Conservation (phyloP, 2,329 filamentous ascomycete species). For the Paecilomyces sp. region DNA sequence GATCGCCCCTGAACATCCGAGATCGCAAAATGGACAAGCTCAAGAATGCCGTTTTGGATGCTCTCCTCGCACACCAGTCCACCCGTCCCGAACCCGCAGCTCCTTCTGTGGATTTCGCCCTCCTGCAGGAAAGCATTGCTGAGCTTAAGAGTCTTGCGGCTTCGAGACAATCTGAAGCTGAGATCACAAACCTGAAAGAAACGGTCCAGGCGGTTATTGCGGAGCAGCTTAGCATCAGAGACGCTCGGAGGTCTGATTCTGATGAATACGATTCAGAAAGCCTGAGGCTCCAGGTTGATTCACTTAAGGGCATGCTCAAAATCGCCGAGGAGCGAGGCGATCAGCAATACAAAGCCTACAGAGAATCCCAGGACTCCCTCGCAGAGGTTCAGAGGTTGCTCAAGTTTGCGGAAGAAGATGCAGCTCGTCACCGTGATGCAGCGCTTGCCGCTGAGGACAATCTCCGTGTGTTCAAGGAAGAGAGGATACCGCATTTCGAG, state of each 20-base stretch:
- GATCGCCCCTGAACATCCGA: conserved; percentile 60
- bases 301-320: conserved; percentile 62
- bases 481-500: conserved; percentile 62
- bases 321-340: conserved; percentile 58
- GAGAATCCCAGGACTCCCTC: conserved; percentile 64
- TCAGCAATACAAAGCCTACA: conserved; percentile 55
- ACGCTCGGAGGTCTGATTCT: conserved; percentile 45
- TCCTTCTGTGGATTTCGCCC: conserved; percentile 26
- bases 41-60: conserved; percentile 57
- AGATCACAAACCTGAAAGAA: conserved; percentile 49
- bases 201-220: conserved; percentile 59
- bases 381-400: conserved; percentile 66
- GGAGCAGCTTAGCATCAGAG: conserved; percentile 47
- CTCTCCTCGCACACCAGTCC: conserved; percentile 46
- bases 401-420: conserved; percentile 56
- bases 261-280: conserved; percentile 45
- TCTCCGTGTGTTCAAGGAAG: conserved; percentile 59
- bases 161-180: conserved; percentile 16
- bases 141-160: conserved; percentile 20
- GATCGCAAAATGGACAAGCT: conserved; percentile 82
- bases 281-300: conserved; percentile 52
- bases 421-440: conserved; percentile 39
- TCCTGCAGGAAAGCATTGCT: conserved; percentile 32
- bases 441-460: conserved; percentile 59
- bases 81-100: conserved; percentile 14